Percentiles rank a stretch among this genome's conserved stretches.
phyloP scores from a whole-genome alignment of 2,329 filamentous ascomycete species.

The Dactylellina haptotyla region DNA sequence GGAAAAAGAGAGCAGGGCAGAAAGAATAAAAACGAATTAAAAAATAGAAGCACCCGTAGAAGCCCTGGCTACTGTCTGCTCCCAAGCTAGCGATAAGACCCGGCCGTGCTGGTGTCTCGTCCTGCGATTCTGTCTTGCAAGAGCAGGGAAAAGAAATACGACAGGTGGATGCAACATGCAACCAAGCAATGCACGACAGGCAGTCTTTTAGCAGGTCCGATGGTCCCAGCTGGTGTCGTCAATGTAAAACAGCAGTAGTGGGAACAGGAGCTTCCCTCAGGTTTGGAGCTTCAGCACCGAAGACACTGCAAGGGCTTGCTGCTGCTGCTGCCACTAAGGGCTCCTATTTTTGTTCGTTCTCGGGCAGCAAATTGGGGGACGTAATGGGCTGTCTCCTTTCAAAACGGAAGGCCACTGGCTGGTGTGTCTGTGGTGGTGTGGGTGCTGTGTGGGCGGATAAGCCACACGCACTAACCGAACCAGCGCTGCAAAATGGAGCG shows the following conservation, averaged over 20 bases:
- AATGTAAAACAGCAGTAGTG: slow-evolving; percentile 38
- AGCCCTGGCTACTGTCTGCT: no score
- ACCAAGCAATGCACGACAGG: background rate
- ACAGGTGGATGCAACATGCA: slow-evolving; percentile 19
- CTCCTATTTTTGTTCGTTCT: slow-evolving; percentile 52
- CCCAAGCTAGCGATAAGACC: slow-evolving; percentile 54
- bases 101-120: slow-evolving; percentile 35
- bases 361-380: slow-evolving; percentile 3
- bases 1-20: slow-evolving; percentile 56
- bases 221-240: slow-evolving; percentile 17
- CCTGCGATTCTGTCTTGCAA: slow-evolving; percentile 26
- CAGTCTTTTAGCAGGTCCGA: background rate
- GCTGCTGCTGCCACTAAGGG: slow-evolving; percentile 24
- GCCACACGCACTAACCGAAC: slow-evolving; percentile 52
- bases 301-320: slow-evolving; percentile 7
- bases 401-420: slow-evolving; percentile 55
- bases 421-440: no score
- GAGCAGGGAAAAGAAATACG: slow-evolving; percentile 53
- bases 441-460: slow-evolving; percentile 41
- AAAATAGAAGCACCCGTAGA: slow-evolving; percentile 58
- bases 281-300: slow-evolving; percentile 17
- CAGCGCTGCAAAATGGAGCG: slow-evolving; percentile 36
- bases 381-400: slow-evolving; percentile 58
- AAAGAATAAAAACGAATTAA: slow-evolving; percentile 57
- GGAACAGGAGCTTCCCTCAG: slow-evolving; percentile 24